Percentiles rank a stretch among this genome's conserved stretches.
Conservation (phyloP, 2,329 filamentous ascomycete species). For the Phyllosticta citriasiana region DNA sequence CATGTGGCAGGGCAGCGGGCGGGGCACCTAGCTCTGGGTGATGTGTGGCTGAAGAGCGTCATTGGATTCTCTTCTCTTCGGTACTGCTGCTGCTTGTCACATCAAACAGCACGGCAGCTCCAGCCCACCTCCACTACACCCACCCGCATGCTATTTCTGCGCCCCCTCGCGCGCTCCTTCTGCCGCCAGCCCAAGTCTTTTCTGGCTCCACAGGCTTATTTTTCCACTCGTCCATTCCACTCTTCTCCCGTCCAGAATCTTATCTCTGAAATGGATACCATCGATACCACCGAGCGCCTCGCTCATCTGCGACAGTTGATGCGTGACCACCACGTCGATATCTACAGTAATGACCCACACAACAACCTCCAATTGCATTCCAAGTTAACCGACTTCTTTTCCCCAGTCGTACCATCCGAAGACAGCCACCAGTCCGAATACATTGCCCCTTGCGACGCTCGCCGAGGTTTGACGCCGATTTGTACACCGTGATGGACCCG, state of each 20-base stretch:
- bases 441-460: slow-evolving; percentile 87
- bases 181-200: slow-evolving; percentile 18
- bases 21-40: neutral
- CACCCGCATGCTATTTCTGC: slow-evolving; percentile 22
- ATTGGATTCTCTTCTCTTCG: neutral
- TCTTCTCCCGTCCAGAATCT: slow-evolving; percentile 19
- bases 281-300: slow-evolving; percentile 71
- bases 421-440: slow-evolving; percentile 98
- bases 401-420: slow-evolving; percentile 82
- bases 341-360: slow-evolving; percentile 63
- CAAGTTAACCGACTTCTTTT: slow-evolving; percentile 27
- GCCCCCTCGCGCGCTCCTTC: slow-evolving; percentile 20
- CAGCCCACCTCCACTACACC: neutral
- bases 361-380: slow-evolving; percentile 15
- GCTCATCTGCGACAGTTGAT: slow-evolving; percentile 72
- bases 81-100: slow-evolving; percentile 1
- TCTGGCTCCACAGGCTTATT: slow-evolving; percentile 6
- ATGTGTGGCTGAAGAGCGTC: neutral
- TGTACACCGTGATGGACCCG: slow-evolving; percentile 10
- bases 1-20: neutral
- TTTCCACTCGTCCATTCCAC: slow-evolving; percentile 20
- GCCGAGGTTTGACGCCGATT: slow-evolving; percentile 49
- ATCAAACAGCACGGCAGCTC: neutral
- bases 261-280: slow-evolving; percentile 58
- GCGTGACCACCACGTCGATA: slow-evolving; percentile 74